Percentiles rank a stretch among this genome's conserved stretches.
Conservation (phyloP, 2,329 filamentous ascomycete genomes). For the Blumeria hordei region DNA sequence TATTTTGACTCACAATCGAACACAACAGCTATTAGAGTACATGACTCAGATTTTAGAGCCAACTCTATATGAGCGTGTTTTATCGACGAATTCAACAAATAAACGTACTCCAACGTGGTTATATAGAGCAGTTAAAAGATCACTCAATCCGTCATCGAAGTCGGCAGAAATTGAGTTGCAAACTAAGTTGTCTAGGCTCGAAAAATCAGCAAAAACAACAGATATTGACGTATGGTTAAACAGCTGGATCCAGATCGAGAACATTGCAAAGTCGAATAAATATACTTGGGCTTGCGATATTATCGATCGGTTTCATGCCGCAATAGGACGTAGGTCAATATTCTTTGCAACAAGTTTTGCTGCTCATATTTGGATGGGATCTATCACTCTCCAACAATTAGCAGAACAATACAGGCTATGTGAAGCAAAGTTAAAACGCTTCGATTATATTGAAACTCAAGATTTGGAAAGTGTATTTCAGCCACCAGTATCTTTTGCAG, state of each 20-base stretch:
- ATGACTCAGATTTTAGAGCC: neutral
- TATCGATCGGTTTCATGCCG: neutral
- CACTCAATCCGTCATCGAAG: neutral
- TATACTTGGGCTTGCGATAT: neutral
- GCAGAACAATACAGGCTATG: neutral
- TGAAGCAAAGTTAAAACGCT: neutral
- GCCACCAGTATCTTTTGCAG: neutral
- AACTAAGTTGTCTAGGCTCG: neutral
- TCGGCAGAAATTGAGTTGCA: neutral
- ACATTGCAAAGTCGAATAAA: neutral
- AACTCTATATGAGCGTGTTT: neutral
- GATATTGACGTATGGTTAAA: neutral
- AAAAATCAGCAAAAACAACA: neutral
- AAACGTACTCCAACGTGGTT: neutral
- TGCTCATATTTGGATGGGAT: neutral
- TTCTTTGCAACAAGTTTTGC: constrained; percentile 1
- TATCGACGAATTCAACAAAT: neutral
- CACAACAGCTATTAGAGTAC: neutral
- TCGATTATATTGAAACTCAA: neutral
- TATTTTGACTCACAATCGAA: neutral
- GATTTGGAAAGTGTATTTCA: neutral
- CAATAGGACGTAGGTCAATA: neutral
- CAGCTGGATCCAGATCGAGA: neutral
- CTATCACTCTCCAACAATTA: neutral
- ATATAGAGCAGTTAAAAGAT: neutral